phyloP scores from a whole-genome alignment of 306 rosid genomes.

The Fragaria iinumae region DNA sequence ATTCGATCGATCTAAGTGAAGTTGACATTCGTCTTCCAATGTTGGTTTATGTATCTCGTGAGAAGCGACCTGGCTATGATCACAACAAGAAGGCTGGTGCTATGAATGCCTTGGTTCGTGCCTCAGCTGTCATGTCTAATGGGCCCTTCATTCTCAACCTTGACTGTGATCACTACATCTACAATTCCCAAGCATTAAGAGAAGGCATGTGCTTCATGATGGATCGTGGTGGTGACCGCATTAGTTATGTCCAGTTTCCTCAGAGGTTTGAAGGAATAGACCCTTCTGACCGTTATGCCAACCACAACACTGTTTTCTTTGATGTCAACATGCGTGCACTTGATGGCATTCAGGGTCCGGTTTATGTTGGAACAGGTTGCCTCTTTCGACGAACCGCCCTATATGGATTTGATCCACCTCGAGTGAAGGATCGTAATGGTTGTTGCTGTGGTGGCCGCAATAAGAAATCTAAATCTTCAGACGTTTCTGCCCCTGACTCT shows the following conservation, averaged over 20 bases:
- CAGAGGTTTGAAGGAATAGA: constrained; percentile 86
- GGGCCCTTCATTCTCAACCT: constrained; percentile 84
- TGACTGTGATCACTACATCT: constrained; percentile 77
- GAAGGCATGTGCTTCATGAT: constrained; percentile 93
- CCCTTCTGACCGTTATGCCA: constrained; percentile 80
- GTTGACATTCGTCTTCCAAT: constrained; percentile 79
- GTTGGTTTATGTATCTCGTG: constrained; percentile 79
- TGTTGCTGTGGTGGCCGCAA: constrained; percentile 41
- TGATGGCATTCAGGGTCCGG: constrained; percentile 79
- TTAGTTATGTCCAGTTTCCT: constrained; percentile 71
- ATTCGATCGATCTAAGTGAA: constrained; percentile 45
- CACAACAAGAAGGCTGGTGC: constrained; percentile 91
- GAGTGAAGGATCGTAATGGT: constrained; percentile 31
- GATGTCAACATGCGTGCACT: constrained; percentile 84
- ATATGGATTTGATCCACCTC: constrained; percentile 77
- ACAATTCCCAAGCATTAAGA: constrained; percentile 64
- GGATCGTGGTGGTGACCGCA: constrained; percentile 72
- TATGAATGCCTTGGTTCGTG: constrained; percentile 78
- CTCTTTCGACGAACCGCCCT: constrained; percentile 68
- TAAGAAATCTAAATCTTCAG: constrained; percentile 37
- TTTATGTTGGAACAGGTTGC: constrained; percentile 85
- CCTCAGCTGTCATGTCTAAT: constrained; percentile 78
- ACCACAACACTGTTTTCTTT: constrained; percentile 78
- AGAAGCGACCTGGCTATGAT: constrained; percentile 80
- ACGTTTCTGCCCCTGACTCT: constrained; percentile 44